Base-by-base conservation (phyloP, 805 yeast species). In the Metschnikowia santaceciliae region DNA sequence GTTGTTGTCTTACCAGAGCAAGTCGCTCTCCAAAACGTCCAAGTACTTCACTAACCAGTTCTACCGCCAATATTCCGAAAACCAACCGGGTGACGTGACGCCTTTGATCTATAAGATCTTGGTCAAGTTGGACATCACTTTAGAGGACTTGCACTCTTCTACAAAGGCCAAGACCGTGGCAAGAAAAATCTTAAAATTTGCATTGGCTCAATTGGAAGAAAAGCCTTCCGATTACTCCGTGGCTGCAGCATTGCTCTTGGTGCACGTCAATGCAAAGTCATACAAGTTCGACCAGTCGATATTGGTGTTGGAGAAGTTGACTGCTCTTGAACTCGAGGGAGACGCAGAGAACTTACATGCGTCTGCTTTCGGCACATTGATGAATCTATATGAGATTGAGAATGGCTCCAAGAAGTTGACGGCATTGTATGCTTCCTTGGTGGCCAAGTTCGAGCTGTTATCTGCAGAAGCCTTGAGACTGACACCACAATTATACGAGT, bases 1-100 rank as follows among this genome's bases (percentile, higher is more conserved):
- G 30, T 56, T 77, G 30, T 67, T 81, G 55, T 70, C 71, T 14
- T 73, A 63, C 56, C 61, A 66, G 36, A 58, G 76, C 5, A 76
- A 76, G 19, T 77, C 74, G 10, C 61, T 72, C 46, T 56, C 67
- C 22, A 54, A 51, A 33, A 44, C 57, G 2, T 62, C 68, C 5
- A 59, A 51, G 13, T 66, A 67, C 44, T 58, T 70, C 47, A 55
- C 54, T 36, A 53, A 51, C 19, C 48, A 54, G 13, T 65, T 64
- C 40, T 49, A 61, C 14, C 32, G 37, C 17, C 50, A 60, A 19
- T 69, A 59, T 46, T 40, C 61, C 4, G 30, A 43, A 33, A 62
- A 61, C 32, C 67, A 58, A 47, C 59, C 61, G 1, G 71, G 70
- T 22, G 78, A 74, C 56, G 63, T 57, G 43, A 62, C 66, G 5